Evolutionary conservation across 805 yeast species (phyloP).

Genomic region (Yarrowia bubula): DNA sequence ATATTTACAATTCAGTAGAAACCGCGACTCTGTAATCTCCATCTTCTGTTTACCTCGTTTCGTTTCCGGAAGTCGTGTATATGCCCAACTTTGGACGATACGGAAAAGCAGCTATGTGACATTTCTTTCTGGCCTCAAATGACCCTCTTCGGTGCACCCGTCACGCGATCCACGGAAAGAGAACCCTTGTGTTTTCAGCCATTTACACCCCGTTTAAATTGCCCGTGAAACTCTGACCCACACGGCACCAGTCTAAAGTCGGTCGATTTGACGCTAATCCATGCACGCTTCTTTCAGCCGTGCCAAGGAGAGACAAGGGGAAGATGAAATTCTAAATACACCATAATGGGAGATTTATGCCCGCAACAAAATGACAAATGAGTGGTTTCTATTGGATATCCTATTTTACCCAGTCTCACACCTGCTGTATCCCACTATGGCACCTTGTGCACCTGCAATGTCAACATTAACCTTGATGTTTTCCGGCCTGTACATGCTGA

Average conservation of each 20-base stretch:
- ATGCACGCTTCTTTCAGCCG: neutral
- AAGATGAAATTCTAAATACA: neutral
- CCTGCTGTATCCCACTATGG: no score
- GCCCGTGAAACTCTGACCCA: neutral
- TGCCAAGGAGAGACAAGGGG: neutral
- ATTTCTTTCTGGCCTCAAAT: neutral
- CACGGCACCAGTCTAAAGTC: constrained; percentile 10
- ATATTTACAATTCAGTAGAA: no score
- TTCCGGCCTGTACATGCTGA: no score
- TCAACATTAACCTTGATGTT: no score
- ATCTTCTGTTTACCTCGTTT: no score
- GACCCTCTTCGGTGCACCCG: neutral
- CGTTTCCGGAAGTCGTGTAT: no score
- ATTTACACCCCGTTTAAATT: no score
- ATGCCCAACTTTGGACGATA: no score
- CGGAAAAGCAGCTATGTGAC: neutral
- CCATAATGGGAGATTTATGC: neutral
- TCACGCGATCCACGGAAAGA: neutral
- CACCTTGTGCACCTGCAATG: no score
- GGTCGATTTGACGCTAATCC: neutral
- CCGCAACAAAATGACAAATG: neutral
- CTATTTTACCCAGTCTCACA: no score
- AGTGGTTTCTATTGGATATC: no score
- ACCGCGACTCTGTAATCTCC: no score
- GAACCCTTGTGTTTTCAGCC: neutral